Percentiles rank a stretch among this genome's conserved stretches.
phyloP scores from a whole-genome alignment of 352 stramenopile genomes.

The Phytophthora sojae region DNA sequence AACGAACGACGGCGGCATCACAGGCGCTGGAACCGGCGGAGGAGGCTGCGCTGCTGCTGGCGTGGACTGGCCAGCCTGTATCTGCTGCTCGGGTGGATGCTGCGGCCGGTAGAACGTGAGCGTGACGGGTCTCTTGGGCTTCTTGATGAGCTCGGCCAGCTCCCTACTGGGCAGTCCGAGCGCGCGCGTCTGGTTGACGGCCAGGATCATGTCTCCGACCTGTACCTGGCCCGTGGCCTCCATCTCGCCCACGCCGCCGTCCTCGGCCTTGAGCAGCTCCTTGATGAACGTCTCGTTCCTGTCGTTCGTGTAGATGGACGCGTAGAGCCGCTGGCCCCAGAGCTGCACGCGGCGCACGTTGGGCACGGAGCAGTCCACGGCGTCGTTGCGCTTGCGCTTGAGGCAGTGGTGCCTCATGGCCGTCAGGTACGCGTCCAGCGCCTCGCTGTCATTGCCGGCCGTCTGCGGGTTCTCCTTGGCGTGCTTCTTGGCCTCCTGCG shows the following conservation, averaged over 20 bases:
- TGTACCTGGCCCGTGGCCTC: slow-evolving; percentile 61
- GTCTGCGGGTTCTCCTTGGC: slow-evolving; percentile 36
- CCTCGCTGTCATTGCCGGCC: background rate
- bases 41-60: slow-evolving; percentile 11
- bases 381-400: slow-evolving; percentile 58
- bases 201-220: slow-evolving; percentile 62
- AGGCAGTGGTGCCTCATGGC: slow-evolving; percentile 40
- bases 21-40: background rate
- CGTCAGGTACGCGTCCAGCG: slow-evolving; percentile 30
- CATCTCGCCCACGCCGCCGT: slow-evolving; percentile 65
- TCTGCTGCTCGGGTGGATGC: background rate
- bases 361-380: background rate
- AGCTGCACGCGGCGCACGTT: slow-evolving; percentile 46
- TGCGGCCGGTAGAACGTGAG: slow-evolving; percentile 54
- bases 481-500: slow-evolving; percentile 41
- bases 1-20: slow-evolving; percentile 21
- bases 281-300: slow-evolving; percentile 58
- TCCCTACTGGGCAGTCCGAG: slow-evolving; percentile 46
- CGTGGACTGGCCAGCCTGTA: background rate
- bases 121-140: slow-evolving; percentile 47
- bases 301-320: slow-evolving; percentile 67
- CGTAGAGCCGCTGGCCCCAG: slow-evolving; percentile 71
- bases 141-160: slow-evolving; percentile 64
- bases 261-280: slow-evolving; percentile 56
- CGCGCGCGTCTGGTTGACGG: slow-evolving; percentile 46